Base-by-base conservation (phyloP, 495 filamentous ascomycete genomes). In the Lophium mytilinum region DNA sequence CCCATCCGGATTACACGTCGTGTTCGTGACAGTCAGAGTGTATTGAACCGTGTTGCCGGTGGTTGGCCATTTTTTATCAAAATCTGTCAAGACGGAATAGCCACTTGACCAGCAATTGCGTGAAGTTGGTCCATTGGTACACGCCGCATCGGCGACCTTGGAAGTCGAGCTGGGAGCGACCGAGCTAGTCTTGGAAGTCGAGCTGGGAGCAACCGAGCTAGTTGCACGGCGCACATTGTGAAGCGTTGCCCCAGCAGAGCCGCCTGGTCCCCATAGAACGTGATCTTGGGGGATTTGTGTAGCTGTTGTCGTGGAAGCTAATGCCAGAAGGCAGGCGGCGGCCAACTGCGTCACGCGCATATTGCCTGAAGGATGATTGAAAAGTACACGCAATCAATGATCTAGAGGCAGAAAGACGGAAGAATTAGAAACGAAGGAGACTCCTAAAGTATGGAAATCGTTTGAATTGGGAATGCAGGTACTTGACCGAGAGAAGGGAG, bases 31-130 rank as follows among this genome's bases (percentile, higher is more conserved):
- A 10, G 56, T 45, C 12, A 65, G 40, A 36, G n/a, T 60, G 39
- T 67, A 67, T 3, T 42, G 50, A 10, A 62, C 54, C 1, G 60
- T 66, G 11, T 54, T 43, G 2, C 66, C 66, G 17, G 63, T 68
- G 6, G 56, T 59, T 24, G 66, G 66, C 66, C 66, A 68, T 47
- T 66, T 66, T 1, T 39, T 42, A 45, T 68, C 66, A 48, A 68
- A 68, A 52, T 68, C 66, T 17, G 66, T 68, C 8, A 56, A 53
- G 17, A 58, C 55, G 43, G 54, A 66, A 49, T 51, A 66, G 19
- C 66, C 66, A 51, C 52, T 58, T 5, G 48, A 53, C 66, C 66
- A 68, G 56, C 66, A 68, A 2, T 39, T 52, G 39, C 66, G 54
- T 37, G 63, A 58, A 17, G 56, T 21, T 14, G 66, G 60, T 8